Conservation (phyloP, 1,284 basidiomycete species). For the Ustilago xerochloae region DNA sequence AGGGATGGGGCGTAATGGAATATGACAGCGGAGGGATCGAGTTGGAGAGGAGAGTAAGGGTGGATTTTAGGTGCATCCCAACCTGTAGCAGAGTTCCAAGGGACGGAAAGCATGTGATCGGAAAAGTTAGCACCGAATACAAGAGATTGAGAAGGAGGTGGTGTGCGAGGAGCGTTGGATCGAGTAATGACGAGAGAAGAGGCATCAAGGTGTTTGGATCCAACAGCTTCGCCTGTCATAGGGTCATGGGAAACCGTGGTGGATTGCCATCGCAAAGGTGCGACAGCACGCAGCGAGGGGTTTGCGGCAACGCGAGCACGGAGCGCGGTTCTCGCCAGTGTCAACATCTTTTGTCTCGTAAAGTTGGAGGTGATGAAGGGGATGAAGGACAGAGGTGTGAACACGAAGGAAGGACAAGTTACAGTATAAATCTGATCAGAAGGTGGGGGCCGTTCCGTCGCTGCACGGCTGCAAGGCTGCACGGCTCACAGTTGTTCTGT, state of each 20-base stretch:
- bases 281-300: not conserved
- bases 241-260: slow-evolving; percentile 46
- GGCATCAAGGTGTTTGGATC: slow-evolving; percentile 49
- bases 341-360: slow-evolving; percentile 13
- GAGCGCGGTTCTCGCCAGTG: slow-evolving; percentile 32
- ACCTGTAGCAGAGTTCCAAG: slow-evolving; percentile 79
- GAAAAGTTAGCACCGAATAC: slow-evolving; percentile 75
- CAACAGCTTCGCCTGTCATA: slow-evolving; percentile 60
- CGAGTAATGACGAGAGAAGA: slow-evolving; percentile 31
- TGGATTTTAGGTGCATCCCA: slow-evolving; percentile 87
- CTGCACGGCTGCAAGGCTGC: not conserved
- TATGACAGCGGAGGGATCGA: slow-evolving; percentile 87
- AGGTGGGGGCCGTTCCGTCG: no score
- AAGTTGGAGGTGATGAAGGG: not conserved
- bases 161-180: slow-evolving; percentile 37
- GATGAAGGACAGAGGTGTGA: not conserved
- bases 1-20: slow-evolving; percentile 90
- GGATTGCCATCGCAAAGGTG: slow-evolving; percentile 24
- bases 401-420: not conserved
- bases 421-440: no score
- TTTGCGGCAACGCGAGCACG: slow-evolving; percentile 22
- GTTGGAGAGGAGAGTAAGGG: slow-evolving; percentile 80
- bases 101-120: slow-evolving; percentile 91
- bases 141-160: slow-evolving; percentile 61
- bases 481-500: slow-evolving; percentile 1